Evolutionary conservation across 352 stramenopile genomes (phyloP).

Genomic region (Phytopythium vexans): DNA sequence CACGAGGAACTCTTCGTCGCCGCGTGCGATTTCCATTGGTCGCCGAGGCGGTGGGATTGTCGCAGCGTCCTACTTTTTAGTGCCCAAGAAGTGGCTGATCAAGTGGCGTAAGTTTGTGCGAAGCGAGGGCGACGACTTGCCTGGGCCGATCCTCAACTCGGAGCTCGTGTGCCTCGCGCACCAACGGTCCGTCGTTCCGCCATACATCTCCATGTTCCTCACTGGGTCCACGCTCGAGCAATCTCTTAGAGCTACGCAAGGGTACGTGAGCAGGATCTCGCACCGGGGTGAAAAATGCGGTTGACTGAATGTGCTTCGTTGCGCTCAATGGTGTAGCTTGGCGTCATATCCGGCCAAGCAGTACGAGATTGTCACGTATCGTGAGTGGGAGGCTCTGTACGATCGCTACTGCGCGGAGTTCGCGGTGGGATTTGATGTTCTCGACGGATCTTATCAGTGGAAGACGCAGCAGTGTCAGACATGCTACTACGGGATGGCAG

Average conservation of each 20-base stretch:
- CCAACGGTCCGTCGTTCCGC: constrained; percentile 72
- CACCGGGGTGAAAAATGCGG: too few relatives aligned
- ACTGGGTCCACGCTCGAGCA: constrained; percentile 77
- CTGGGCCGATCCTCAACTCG: constrained; percentile 75
- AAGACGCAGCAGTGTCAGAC: constrained; percentile 72
- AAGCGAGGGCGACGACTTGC: constrained; percentile 47
- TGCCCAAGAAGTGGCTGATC: constrained; percentile 83
- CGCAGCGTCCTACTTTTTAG: constrained; percentile 69
- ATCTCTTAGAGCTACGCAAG: constrained; percentile 70
- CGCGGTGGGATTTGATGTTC: constrained; percentile 76
- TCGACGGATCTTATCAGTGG: constrained; percentile 82
- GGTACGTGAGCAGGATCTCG: constrained; percentile 26
- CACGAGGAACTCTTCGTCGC: constrained; percentile 9
- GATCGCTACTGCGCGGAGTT: constrained; percentile 78
- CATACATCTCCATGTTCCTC: constrained; percentile 86
- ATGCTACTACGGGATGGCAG: constrained; percentile 73
- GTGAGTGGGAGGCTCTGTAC: constrained; percentile 82
- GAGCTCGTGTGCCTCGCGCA: constrained; percentile 80
- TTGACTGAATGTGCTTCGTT: constrained; percentile 1
- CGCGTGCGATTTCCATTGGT: constrained; percentile 46
- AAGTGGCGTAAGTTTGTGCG: constrained; percentile 78
- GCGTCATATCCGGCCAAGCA: constrained; percentile 49
- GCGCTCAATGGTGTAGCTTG: constrained; percentile 25
- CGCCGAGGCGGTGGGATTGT: not conserved
- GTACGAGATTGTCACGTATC: constrained; percentile 84